A percentile compares a stretch with the other conserved stretches of the same genome.
phyloP scores from a whole-genome alignment of 2,329 filamentous ascomycete species.

The Knoxdaviesia capensis region DNA sequence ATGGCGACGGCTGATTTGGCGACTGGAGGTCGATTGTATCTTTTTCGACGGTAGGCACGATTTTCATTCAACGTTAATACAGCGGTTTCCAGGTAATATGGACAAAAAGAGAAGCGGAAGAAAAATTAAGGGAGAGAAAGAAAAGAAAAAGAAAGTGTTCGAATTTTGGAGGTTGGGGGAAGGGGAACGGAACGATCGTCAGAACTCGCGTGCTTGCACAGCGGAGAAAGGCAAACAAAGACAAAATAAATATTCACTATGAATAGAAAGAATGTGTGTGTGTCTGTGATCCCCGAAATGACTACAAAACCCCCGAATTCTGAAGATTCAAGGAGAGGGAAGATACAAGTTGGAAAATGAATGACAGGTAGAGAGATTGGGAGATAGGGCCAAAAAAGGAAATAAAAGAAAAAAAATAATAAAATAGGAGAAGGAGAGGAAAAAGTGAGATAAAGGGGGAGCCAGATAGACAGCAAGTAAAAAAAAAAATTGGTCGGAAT shows the following conservation, averaged over 20 bases:
- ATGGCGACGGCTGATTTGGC: constrained; percentile 59
- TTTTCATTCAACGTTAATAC: too few species aligned
- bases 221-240: too few species aligned
- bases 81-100: too few species aligned
- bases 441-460: neutral
- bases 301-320: too few species aligned
- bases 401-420: neutral
- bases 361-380: neutral
- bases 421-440: neutral
- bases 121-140: neutral
- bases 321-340: too few species aligned
- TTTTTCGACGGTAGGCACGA: constrained; percentile 15
- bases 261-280: too few species aligned
- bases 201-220: too few species aligned
- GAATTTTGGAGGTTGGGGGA: too few species aligned
- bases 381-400: neutral
- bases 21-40: constrained; percentile 93
- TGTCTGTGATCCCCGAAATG: too few species aligned
- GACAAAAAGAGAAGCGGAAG: neutral
- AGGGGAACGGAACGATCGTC: too few species aligned
- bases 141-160: constrained; percentile 2
- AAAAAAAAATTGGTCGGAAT: constrained; percentile 10
- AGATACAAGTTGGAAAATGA: too few species aligned
- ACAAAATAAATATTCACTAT: too few species aligned
- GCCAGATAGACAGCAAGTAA: constrained; percentile 2